Conservation (phyloP, 2,329 filamentous ascomycete species). For the Xylariaceae sp. region DNA sequence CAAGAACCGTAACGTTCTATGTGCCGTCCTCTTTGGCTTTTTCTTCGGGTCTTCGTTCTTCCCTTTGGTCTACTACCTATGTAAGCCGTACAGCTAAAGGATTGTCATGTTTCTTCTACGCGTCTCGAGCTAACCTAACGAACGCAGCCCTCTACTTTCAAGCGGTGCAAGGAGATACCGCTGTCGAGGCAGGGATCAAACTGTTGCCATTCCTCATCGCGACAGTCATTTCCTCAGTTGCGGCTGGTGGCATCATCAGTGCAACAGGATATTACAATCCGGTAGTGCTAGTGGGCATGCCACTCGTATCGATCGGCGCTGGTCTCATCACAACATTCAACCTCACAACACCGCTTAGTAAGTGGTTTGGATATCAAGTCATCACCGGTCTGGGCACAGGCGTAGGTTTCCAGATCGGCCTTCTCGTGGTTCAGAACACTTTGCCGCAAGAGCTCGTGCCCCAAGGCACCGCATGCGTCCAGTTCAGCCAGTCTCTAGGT, state of each 20-base stretch:
- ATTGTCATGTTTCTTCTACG: neutral
- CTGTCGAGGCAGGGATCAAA: slow-evolving; percentile 52
- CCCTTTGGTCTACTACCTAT: slow-evolving; percentile 41
- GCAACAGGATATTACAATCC: slow-evolving; percentile 43
- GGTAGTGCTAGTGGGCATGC: slow-evolving; percentile 38
- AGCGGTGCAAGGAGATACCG: slow-evolving; percentile 48
- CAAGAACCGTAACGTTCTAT: slow-evolving; percentile 37
- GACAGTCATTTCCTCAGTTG: slow-evolving; percentile 46
- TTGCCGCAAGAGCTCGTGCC: slow-evolving; percentile 47
- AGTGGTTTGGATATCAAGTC: slow-evolving; percentile 58
- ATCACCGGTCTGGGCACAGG: slow-evolving; percentile 52
- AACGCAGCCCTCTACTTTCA: slow-evolving; percentile 49
- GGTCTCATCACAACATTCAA: slow-evolving; percentile 54
- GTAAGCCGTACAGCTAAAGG: slow-evolving; percentile 41
- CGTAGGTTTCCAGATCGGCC: slow-evolving; percentile 45
- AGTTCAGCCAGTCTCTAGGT: slow-evolving; percentile 62
- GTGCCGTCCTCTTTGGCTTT: slow-evolving; percentile 33
- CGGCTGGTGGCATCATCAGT: slow-evolving; percentile 37
- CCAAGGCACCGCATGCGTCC: slow-evolving; percentile 48
- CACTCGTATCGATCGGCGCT: slow-evolving; percentile 42
- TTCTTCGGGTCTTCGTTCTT: slow-evolving; percentile 37
- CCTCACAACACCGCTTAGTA: slow-evolving; percentile 41
- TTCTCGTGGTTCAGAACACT: slow-evolving; percentile 50
- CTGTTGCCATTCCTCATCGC: slow-evolving; percentile 50
- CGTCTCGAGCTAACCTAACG: neutral